These are phyloP conservation scores for Phaseolus coccineus DNA, from an alignment of 331 rosid genomes.

Conservation along the genomic window DNA sequence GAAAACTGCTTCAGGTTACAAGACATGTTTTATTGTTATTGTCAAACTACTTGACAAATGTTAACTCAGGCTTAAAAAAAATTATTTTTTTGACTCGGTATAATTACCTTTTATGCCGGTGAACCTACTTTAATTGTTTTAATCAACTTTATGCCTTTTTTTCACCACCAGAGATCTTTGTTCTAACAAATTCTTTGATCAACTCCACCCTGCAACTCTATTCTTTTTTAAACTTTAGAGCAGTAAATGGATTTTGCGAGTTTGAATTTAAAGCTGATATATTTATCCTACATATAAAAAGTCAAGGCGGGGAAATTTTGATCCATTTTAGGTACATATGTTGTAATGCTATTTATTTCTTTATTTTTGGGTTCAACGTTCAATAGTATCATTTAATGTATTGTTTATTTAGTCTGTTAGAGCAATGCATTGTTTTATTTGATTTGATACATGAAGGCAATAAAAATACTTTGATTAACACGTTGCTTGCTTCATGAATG, in stretches of 20 bases:
- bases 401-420: too few species aligned
- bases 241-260: background rate
- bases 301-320: background rate
- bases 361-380: background rate
- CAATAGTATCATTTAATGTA: background rate
- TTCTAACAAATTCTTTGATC: background rate
- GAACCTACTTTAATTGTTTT: background rate
- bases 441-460: background rate
- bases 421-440: background rate
- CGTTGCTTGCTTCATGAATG: background rate
- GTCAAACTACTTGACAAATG: slow-evolving; percentile 7
- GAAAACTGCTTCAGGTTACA: slow-evolving; percentile 21
- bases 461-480: background rate
- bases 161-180: background rate
- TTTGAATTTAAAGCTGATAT: background rate
- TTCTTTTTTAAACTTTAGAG: background rate
- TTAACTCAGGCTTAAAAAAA: background rate
- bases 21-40: slow-evolving; percentile 10
- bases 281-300: background rate
- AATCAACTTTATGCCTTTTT: background rate
- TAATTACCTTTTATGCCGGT: background rate
- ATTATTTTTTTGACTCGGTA: slow-evolving; percentile 1
- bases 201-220: background rate
- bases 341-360: background rate
- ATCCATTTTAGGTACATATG: background rate